Percentiles rank a stretch among this genome's conserved stretches.
Evolutionary conservation across 345 rosid species (phyloP).

Genomic region (Chamaenerion angustifolium): DNA sequence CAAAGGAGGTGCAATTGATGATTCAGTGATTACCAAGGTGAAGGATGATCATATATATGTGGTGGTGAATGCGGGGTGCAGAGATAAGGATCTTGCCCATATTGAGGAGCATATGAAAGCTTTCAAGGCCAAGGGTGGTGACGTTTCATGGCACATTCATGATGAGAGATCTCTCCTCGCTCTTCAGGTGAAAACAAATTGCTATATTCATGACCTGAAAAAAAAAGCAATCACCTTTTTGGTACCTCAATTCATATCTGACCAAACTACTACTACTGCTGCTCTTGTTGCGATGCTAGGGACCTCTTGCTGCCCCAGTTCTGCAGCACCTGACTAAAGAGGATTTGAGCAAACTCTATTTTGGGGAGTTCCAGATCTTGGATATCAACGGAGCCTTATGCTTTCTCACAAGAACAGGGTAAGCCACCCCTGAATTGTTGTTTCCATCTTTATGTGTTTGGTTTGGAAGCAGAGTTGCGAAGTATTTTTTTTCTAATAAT

Average conservation of each 20-base stretch:
- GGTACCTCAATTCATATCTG: background rate
- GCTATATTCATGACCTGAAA: background rate
- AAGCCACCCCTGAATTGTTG: slow-evolving; percentile 11
- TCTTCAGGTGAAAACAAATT: slow-evolving; percentile 48
- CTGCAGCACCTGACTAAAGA: slow-evolving; percentile 85
- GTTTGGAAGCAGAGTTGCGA: background rate
- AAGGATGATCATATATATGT: slow-evolving; percentile 65
- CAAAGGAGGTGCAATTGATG: slow-evolving; percentile 94
- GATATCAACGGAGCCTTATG: slow-evolving; percentile 73
- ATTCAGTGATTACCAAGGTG: slow-evolving; percentile 89
- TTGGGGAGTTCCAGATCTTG: slow-evolving; percentile 71
- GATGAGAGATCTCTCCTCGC: slow-evolving; percentile 99
- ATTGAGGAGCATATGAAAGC: slow-evolving; percentile 93
- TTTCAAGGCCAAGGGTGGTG: slow-evolving; percentile 82
- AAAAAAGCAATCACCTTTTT: background rate
- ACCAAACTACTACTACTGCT: no score
- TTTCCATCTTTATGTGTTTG: background rate
- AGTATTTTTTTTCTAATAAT: background rate
- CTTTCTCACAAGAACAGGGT: slow-evolving; percentile 96
- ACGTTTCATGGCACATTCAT: slow-evolving; percentile 90
- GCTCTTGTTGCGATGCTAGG: slow-evolving; percentile 24
- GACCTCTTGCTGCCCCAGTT: slow-evolving; percentile 87
- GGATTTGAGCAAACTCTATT: slow-evolving; percentile 83
- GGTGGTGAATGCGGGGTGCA: slow-evolving; percentile 98
- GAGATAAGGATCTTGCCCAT: slow-evolving; percentile 97